A percentile compares a stretch with the other conserved stretches of the same genome.
phyloP scores from a whole-genome alignment of 2,329 filamentous ascomycete genomes.

The Pyrenophora graminea region DNA sequence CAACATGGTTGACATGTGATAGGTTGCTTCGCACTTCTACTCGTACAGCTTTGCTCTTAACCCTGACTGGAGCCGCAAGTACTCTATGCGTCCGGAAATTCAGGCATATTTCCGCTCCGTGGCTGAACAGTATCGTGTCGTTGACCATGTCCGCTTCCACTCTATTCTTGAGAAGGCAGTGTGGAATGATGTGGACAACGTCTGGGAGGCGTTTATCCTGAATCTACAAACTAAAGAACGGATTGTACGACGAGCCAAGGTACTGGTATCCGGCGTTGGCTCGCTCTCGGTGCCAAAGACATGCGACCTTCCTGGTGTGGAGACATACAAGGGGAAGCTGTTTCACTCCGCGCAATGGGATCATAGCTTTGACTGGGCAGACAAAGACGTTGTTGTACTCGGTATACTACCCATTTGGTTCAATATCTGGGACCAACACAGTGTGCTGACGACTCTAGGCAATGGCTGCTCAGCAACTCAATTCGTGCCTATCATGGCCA shows the following conservation, averaged over 20 bases:
- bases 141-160: constrained; percentile 52
- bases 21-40: constrained; percentile 59
- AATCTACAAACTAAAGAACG: constrained; percentile 29
- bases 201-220: constrained; percentile 44
- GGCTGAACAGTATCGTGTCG: constrained; percentile 37
- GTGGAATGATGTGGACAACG: constrained; percentile 51
- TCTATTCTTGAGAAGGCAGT: constrained; percentile 49
- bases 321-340: constrained; percentile 49
- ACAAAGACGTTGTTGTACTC: constrained; percentile 39
- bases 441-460: constrained; percentile 27
- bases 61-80: constrained; percentile 63
- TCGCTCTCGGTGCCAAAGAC: constrained; percentile 38
- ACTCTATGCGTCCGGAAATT: constrained; percentile 60
- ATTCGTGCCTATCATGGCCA: constrained; percentile 52
- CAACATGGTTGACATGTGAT: background rate
- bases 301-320: constrained; percentile 51
- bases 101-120: constrained; percentile 55
- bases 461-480: constrained; percentile 57
- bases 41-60: constrained; percentile 66
- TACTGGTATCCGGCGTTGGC: constrained; percentile 35
- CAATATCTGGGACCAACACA: background rate
- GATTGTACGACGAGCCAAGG: constrained; percentile 28
- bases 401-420: constrained; percentile 15
- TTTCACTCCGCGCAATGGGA: constrained; percentile 49
- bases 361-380: constrained; percentile 55